Conservation (phyloP, 148 eudicot species). For the Vaccinium vitisidaea region DNA sequence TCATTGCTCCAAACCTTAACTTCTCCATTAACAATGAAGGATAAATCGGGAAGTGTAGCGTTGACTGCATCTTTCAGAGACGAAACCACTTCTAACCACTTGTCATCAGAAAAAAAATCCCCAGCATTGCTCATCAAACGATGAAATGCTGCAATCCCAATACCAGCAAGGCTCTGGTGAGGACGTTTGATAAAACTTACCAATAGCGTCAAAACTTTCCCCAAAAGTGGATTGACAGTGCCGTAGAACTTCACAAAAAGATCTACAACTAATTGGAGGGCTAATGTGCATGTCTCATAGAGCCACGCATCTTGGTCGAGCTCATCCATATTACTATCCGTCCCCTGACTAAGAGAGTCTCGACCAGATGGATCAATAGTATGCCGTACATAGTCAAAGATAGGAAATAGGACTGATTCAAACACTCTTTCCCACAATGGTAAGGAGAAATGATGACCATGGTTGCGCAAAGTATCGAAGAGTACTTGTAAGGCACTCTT, state of each 20-base stretch:
- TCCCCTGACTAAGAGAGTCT: constrained; percentile 41
- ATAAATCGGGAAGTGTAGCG: constrained; percentile 86
- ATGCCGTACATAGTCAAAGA: constrained; percentile 95
- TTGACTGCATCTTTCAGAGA: constrained; percentile 81
- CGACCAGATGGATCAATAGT: constrained; percentile 78
- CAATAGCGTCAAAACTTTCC: constrained; percentile 73
- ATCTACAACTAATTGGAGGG: constrained; percentile 91
- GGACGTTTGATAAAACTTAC: constrained; percentile 94
- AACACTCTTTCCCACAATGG: constrained; percentile 94
- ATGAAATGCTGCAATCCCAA: constrained; percentile 96
- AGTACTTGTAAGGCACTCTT: constrained; percentile 87
- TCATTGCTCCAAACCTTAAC: constrained; percentile 36
- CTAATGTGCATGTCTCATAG: constrained; percentile 94
- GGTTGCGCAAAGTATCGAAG: constrained; percentile 85
- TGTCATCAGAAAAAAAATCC: constrained; percentile 80
- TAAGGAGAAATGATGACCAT: constrained; percentile 90
- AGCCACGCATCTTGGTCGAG: constrained; percentile 97
- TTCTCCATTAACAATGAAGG: constrained; percentile 45
- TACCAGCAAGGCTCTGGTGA: constrained; percentile 98
- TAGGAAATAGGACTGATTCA: constrained; percentile 92
- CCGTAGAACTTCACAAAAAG: constrained; percentile 87
- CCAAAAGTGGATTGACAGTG: constrained; percentile 84
- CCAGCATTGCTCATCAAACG: constrained; percentile 97
- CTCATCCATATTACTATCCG: constrained; percentile 49
- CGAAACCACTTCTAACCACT: constrained; percentile 86